Base-by-base conservation (phyloP, 2,329 filamentous ascomycete genomes). In the Neurospora crassa region DNA sequence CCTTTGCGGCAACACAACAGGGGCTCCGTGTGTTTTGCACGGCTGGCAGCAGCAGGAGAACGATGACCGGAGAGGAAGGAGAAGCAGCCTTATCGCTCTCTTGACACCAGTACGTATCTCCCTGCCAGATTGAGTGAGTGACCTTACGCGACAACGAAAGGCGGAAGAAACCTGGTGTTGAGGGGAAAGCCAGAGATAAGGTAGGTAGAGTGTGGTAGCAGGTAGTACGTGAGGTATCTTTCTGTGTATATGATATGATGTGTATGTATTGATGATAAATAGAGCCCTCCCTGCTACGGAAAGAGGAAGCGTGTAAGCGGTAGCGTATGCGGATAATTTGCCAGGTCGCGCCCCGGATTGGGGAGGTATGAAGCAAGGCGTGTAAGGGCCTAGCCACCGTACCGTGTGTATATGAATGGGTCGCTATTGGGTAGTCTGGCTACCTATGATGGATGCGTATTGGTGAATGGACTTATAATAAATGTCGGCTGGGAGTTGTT, bases 241-340 rank as follows among this genome's bases (percentile, higher is more conserved):
- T 45, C 29, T 16, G 70, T 42, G 40, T 43, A 67, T 40, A 37
- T 59, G 42, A 67, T 40, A 37, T 59, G 42, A 16, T 53, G 43
- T 68, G 40, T 68, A 43, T 67, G 70, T 67, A 63, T 69, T 67
- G 63, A 69, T 42, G 67, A 20, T 45, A 10, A 43, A 68, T 43
- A 40, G 29, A n/a, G 24, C 12, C 14, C 53, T 63, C 14, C 53
- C 53, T 63, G 16, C 53, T 29, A 63, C 47, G 24, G 29, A 37
- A 63, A 63, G 53, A 63, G 29, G 53, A 37, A 63, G 20, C 40
- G 69, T 29, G 63, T 68, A 42, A 34, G 70, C 40, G 69, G 69
- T 73, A 73, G 69, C 71, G 71, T 72, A 71, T 72, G 71, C 71
- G 69, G 75, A 73, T 72, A 74, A 71, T 69, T 67, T 71, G 71